Evolutionary conservation across 306 rosid genomes (phyloP), one percentile per base, ranked within the genome.

Genomic region (Ziziphus jujuba): DNA sequence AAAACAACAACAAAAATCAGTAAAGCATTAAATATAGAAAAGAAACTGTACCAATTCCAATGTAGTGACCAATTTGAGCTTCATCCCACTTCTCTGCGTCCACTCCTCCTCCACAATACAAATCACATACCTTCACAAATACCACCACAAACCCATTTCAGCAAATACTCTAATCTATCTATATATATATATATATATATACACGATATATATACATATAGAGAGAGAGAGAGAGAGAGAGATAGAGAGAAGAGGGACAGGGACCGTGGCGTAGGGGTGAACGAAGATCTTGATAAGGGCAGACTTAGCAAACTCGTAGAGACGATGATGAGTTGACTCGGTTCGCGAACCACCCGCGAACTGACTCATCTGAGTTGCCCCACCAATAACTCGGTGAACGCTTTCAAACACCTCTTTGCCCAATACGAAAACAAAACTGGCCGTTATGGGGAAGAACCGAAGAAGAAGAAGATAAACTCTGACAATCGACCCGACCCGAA

Each of bases 221-320:
- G 34, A 55, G 40, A 23, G 33, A 34, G 31, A 35, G 60, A 53
- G 49, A 24, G 47, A 1, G 19, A 16, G 67, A 24, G 59, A 21
- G n/a, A n/a, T n/a, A n/a, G n/a, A n/a, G n/a, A n/a, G n/a, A n/a
- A n/a, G 65, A 43, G 28, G 4, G 36, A 1, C 9, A 24, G 67
- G 13, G 61, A 81, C 84, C 31, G 90, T 86, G 55, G 95, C 96
- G 77, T 93, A 93, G 2, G 99, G 99, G 61, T 90, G 97, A 71
- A 85, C 77, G 82, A 93, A 90, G 75, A 93, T 86, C 72, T 80
- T 90, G 51, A 87, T 75, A 48, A 93, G 89, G 55, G 95, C 96
- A 56, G 79, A 73, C 67, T 85, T 90, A 0, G 96, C 90, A 53
- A 90, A 93, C 63, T 93, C 99, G 66, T 84, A 83, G 63, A 90